phyloP scores from a whole-genome alignment of 306 rosid genomes.

The Quercus berberidifolia region DNA sequence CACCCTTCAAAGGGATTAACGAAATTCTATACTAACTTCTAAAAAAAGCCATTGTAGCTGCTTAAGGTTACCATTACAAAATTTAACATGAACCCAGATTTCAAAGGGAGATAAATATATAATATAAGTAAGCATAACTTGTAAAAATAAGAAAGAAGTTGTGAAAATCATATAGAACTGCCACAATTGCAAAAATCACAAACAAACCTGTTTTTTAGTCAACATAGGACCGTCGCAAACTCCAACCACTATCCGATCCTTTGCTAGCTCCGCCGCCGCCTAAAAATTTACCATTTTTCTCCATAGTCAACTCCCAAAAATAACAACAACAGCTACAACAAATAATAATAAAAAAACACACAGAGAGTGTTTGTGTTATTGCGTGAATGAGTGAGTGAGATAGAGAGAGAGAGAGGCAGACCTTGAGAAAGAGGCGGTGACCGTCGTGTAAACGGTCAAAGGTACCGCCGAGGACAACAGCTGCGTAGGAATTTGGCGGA shows the following conservation, averaged over 20 bases:
- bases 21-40: not conserved
- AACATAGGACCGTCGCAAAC: conserved; percentile 91
- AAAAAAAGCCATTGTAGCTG: not conserved
- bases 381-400: too few species aligned
- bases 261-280: conserved; percentile 72
- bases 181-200: not conserved
- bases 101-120: not conserved
- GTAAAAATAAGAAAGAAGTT: not conserved
- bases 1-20: not conserved
- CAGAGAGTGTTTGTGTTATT: too few species aligned
- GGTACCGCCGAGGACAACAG: conserved; percentile 92
- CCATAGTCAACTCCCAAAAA: not conserved
- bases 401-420: conserved; percentile 15
- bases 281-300: conserved; percentile 23
- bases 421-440: conserved; percentile 90
- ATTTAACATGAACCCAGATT: not conserved
- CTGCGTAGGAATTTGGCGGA: conserved; percentile 64
- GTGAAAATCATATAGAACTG: not conserved
- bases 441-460: conserved; percentile 91
- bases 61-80: not conserved
- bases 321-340: not conserved
- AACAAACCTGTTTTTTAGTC: conserved; percentile 53
- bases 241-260: conserved; percentile 68
- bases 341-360: not conserved
- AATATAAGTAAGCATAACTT: too few species aligned